Evolutionary conservation across 1,284 basidiomycete species (phyloP).

Genomic region (Irpex sp.): DNA sequence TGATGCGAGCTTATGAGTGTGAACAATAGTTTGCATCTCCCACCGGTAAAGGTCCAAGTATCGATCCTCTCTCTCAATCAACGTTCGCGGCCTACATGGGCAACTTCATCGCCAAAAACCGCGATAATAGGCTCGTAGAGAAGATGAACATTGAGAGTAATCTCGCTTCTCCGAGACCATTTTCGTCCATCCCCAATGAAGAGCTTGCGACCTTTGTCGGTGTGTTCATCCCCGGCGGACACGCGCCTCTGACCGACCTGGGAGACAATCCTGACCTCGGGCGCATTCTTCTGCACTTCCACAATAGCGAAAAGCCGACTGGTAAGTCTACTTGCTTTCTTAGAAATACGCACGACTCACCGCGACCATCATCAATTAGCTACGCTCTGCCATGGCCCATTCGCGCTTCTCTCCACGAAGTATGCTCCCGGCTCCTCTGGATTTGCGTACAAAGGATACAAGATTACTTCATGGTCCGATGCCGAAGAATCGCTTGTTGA

Average conservation of each 20-base stretch:
- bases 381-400: slow-evolving; percentile 25
- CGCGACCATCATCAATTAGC: slow-evolving; percentile 10
- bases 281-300: slow-evolving; percentile 25
- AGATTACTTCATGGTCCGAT: slow-evolving; percentile 27
- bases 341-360: not conserved
- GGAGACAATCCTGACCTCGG: slow-evolving; percentile 24
- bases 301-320: slow-evolving; percentile 22
- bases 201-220: slow-evolving; percentile 22
- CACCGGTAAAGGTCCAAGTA: slow-evolving; percentile 17
- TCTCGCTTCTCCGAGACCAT: slow-evolving; percentile 20
- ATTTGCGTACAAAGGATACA: slow-evolving; percentile 28
- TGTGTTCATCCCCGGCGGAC: slow-evolving; percentile 27
- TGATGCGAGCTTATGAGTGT: too few relatives aligned
- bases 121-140: slow-evolving; percentile 20
- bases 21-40: slow-evolving; percentile 20
- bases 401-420: slow-evolving; percentile 26
- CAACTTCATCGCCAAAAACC: slow-evolving; percentile 21
- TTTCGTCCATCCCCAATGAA: slow-evolving; percentile 21
- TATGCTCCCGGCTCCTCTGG: slow-evolving; percentile 19
- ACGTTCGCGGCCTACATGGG: slow-evolving; percentile 21
- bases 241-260: slow-evolving; percentile 25
- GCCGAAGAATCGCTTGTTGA: slow-evolving; percentile 23
- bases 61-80: slow-evolving; percentile 22
- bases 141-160: slow-evolving; percentile 19
- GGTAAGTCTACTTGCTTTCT: slow-evolving; percentile 11